phyloP scores from a whole-genome alignment of 2,329 filamentous ascomycete species.

The Nigrospora sphaerica region DNA sequence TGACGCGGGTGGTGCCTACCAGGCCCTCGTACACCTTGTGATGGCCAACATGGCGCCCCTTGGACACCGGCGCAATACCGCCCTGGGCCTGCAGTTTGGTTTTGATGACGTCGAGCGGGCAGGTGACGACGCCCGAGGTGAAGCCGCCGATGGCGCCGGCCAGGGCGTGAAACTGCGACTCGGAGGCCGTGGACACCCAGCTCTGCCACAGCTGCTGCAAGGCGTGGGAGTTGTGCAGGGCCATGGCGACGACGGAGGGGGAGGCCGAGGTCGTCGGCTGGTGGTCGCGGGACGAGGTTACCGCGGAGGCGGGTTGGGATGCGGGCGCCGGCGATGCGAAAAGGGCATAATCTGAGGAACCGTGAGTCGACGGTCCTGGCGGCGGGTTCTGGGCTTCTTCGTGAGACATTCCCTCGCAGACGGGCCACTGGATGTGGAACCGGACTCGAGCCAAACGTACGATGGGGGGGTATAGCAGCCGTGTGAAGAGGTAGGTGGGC shows the following conservation, averaged over 20 bases:
- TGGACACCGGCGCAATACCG: conserved; percentile 56
- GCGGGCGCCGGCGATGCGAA: conserved; percentile 13
- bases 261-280: conserved; percentile 6
- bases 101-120: conserved; percentile 97
- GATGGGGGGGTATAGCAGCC: no score
- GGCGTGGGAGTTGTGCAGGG: conserved; percentile 17
- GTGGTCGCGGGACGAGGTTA: not conserved
- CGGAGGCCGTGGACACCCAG: conserved; percentile 50
- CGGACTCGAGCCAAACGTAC: no score
- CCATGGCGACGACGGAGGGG: conserved; percentile 19
- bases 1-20: conserved; percentile 75
- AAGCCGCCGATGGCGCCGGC: conserved; percentile 86
- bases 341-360: conserved; percentile 26
- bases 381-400: conserved; percentile 32
- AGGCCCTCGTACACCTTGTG: conserved; percentile 74
- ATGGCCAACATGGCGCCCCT: conserved; percentile 40
- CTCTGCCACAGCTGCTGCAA: conserved; percentile 43
- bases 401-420: conserved; percentile 40
- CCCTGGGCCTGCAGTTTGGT: conserved; percentile 96
- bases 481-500: no score
- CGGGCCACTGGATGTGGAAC: no score
- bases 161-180: conserved; percentile 70
- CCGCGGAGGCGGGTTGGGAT: conserved; percentile 6
- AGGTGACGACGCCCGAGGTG: conserved; percentile 89
- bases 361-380: conserved; percentile 16